These are phyloP conservation scores for Phlebiopsis flavidoalba DNA, from an alignment of 768 basidiomycete species.

Conservation along the genomic window DNA sequence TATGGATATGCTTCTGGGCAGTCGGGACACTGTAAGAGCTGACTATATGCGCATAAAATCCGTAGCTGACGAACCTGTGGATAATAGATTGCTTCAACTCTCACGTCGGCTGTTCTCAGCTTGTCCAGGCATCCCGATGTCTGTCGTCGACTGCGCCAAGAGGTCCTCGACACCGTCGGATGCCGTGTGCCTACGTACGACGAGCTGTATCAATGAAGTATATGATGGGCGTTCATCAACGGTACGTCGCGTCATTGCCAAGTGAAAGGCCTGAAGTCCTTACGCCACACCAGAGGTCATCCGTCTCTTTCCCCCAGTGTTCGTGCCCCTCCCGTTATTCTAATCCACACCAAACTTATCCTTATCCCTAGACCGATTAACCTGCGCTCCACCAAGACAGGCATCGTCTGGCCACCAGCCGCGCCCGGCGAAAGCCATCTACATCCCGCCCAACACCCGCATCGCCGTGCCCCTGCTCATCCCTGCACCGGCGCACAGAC, in stretches of 20 bases:
- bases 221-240: slow-evolving; percentile 25
- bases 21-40: slow-evolving; percentile 22
- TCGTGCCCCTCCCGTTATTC: no score
- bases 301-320: slow-evolving; percentile 28
- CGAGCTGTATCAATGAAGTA: slow-evolving; percentile 27
- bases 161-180: slow-evolving; percentile 26
- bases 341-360: no score
- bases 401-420: slow-evolving; percentile 11
- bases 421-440: slow-evolving; percentile 18
- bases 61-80: slow-evolving; percentile 6
- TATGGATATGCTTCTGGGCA: slow-evolving; percentile 27
- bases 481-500: slow-evolving; percentile 35
- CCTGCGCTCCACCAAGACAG: slow-evolving; percentile 17
- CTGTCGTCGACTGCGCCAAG: slow-evolving; percentile 22
- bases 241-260: slow-evolving; percentile 13
- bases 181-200: slow-evolving; percentile 24
- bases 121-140: slow-evolving; percentile 26
- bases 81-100: slow-evolving; percentile 18
- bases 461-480: slow-evolving; percentile 48
- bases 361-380: slow-evolving; percentile 33
- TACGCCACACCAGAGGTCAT: slow-evolving; percentile 28
- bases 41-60: not conserved
- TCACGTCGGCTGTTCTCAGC: slow-evolving; percentile 28
- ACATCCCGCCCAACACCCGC: slow-evolving; percentile 19
- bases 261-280: no score